Base-by-base conservation (phyloP, 208 protist genomes). In the Sergeia podlipaevii region DNA sequence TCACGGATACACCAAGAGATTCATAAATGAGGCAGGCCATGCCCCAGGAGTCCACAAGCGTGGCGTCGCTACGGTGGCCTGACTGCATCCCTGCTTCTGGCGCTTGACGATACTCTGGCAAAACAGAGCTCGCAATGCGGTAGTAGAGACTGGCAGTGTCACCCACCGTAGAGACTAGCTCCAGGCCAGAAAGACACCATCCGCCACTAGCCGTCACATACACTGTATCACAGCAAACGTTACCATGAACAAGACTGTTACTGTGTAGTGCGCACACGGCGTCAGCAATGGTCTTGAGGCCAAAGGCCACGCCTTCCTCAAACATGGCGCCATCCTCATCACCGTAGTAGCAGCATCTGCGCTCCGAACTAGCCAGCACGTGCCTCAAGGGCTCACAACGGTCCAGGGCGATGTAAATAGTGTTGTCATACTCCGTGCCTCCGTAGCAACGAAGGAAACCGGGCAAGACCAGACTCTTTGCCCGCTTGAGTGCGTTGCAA, bases 321-420 rank as follows among this genome's bases (percentile, higher is more conserved):
- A 65, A 77, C 0, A 36, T 62, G 56, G 13, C 33, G 24, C 43
- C 34, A 5, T 52, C 43, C 26, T 33, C 46, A 3, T 48, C 38
- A 34, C 55, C 63, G 53, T 62, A 74, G 58, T 66, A 75, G 33
- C 60, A 33, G 38, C n/a, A 20, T 11, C 60, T 46, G 33, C 58
- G 37, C 44, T 57, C 57, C 3, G 38, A 13, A 26, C 58, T 61
- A 27, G 66, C 60, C 39, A 92, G 52, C 32, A 80, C 68, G 3
- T 64, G 38, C 26, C 37, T 53, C 28, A 95, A 62, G 24, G 89
- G 60, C 24, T 77, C 57, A 28, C 83, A 91, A 32, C 49, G 59
- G 65, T 96, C 85, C 13, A 76, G 93, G 15, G 86, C 89, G 27
- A 96, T 80, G 69, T 96, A 92, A 5, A 91, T 36, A 13, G 71